A percentile compares a stretch with the other conserved stretches of the same genome.
Conservation (phyloP, 176 grass and related monocot species). For the Carex pumila region DNA sequence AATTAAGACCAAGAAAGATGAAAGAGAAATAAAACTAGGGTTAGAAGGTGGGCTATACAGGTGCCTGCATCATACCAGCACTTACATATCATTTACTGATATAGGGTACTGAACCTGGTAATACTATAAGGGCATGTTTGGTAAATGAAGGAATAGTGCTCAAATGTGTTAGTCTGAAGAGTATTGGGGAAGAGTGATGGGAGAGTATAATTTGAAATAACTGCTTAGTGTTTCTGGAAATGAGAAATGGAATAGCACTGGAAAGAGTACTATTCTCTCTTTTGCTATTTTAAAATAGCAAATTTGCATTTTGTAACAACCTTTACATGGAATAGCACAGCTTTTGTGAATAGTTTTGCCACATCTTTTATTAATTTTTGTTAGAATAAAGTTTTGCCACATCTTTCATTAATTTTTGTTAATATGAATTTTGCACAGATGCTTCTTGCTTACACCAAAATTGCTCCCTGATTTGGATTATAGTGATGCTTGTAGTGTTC, state of each 20-base stretch:
- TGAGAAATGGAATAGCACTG: neutral
- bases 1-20: neutral
- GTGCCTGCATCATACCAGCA: neutral
- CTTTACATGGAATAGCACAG: neutral
- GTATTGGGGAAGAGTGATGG: neutral
- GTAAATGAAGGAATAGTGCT: neutral
- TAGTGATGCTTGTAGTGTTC: conserved; percentile 80
- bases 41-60: neutral
- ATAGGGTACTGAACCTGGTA: neutral
- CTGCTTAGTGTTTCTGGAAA: neutral
- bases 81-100: neutral
- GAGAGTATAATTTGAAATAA: neutral
- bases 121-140: neutral
- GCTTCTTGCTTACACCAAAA: conserved; percentile 93
- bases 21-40: neutral
- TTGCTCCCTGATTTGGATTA: conserved; percentile 87
- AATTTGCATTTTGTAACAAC: neutral
- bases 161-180: neutral
- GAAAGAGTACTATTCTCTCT: neutral
- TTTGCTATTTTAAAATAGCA: neutral
- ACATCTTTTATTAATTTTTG: neutral
- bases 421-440: conserved; percentile 38
- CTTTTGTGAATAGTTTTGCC: neutral
- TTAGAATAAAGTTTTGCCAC: neutral
- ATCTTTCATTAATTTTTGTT: neutral